Conservation (phyloP, 306 rosid species). For the Geum urbanum region DNA sequence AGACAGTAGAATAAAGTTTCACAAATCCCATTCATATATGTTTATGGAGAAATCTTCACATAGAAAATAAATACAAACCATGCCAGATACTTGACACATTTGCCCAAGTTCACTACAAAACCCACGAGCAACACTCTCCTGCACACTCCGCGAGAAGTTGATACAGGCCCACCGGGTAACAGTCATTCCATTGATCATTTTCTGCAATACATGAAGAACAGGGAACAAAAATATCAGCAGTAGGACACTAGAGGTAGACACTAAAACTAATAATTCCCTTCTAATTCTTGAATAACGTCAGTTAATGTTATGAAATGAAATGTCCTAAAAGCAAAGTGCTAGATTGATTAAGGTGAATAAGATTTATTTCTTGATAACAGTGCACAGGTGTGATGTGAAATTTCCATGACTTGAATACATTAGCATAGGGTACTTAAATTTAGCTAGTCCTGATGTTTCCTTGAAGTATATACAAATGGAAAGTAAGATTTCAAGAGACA, state of each 20-base stretch:
- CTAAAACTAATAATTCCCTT: not conserved
- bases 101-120: constrained; percentile 84
- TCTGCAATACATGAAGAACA: constrained; percentile 44
- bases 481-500: not conserved
- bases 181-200: constrained; percentile 97
- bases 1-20: constrained; percentile 6
- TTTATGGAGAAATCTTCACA: not conserved
- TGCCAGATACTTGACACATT: constrained; percentile 99
- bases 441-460: not conserved
- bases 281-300: not conserved
- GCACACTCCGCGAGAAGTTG: constrained; percentile 85
- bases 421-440: not conserved
- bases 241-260: constrained; percentile 1
- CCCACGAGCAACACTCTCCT: constrained; percentile 80
- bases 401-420: not conserved
- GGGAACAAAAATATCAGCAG: constrained; percentile 19
- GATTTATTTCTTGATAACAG: not conserved
- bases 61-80: constrained; percentile 43
- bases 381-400: not conserved
- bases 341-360: not conserved
- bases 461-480: not conserved
- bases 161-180: constrained; percentile 97
- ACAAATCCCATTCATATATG: constrained; percentile 5
- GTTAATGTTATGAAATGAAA: constrained; percentile 1
- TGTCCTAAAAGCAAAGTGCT: not conserved